A percentile compares a stretch with the other conserved stretches of the same genome.
These are phyloP conservation scores for Annona squamosa DNA, from an alignment of 164 flowering plant genomes.

Conservation along the genomic window DNA sequence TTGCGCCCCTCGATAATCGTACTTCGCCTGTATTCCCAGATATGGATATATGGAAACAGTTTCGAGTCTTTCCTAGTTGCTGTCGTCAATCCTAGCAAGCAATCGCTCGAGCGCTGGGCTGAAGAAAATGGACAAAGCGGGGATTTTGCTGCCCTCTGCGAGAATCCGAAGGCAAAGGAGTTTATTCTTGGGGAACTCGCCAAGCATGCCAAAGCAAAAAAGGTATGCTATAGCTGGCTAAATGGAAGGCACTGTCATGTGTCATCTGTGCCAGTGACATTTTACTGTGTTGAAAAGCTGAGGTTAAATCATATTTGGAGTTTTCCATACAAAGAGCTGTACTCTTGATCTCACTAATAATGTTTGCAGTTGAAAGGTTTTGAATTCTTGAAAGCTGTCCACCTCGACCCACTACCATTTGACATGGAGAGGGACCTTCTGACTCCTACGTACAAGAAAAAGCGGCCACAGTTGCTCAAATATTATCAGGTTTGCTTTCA, in stretches of 20 bases:
- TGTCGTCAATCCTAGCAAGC: constrained; percentile 67
- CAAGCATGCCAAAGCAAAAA: constrained; percentile 71
- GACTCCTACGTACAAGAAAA: constrained; percentile 94
- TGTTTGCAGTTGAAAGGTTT: constrained; percentile 88
- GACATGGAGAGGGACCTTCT: constrained; percentile 94
- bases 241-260: background rate
- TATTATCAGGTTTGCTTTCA: constrained; percentile 63
- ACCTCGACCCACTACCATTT: constrained; percentile 86
- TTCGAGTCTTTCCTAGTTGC: constrained; percentile 88
- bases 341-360: background rate
- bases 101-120: constrained; percentile 67
- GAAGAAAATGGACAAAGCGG: constrained; percentile 50
- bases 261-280: background rate
- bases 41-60: constrained; percentile 96
- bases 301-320: background rate
- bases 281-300: background rate
- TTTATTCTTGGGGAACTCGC: constrained; percentile 66
- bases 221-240: constrained; percentile 33
- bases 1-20: background rate
- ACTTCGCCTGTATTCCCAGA: constrained; percentile 34
- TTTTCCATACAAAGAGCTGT: background rate
- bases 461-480: constrained; percentile 87
- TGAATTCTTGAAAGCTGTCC: constrained; percentile 72
- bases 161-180: constrained; percentile 69
- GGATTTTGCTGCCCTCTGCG: constrained; percentile 69